Percentiles rank a stretch among this genome's conserved stretches.
These are phyloP conservation scores for Chalaropsis thielavioides DNA, from an alignment of 2,329 filamentous ascomycete genomes.

Conservation along the genomic window DNA sequence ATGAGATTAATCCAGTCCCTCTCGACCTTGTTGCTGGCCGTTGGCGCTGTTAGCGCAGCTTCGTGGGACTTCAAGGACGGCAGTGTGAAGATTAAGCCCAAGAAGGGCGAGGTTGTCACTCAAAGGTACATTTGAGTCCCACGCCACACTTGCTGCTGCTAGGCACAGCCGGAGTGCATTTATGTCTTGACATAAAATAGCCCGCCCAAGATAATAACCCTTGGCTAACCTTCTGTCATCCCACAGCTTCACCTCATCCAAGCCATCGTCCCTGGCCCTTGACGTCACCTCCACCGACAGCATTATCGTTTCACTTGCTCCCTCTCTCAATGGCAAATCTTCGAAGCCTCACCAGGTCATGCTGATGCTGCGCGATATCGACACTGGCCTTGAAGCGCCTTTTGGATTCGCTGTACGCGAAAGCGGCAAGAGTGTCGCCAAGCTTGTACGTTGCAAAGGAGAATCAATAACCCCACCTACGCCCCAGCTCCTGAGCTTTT, in stretches of 20 bases:
- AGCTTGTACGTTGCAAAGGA: slow-evolving; percentile 50
- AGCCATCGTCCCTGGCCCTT: slow-evolving; percentile 45
- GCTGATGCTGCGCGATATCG: slow-evolving; percentile 61
- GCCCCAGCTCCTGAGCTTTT: neutral
- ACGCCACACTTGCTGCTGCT: neutral
- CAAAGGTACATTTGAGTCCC: slow-evolving; percentile 43
- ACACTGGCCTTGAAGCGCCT: slow-evolving; percentile 68
- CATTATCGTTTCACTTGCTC: slow-evolving; percentile 69
- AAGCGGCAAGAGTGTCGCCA: slow-evolving; percentile 69
- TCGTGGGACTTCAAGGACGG: slow-evolving; percentile 65
- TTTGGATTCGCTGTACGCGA: slow-evolving; percentile 76
- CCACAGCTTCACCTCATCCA: slow-evolving; percentile 33
- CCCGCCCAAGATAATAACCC: neutral
- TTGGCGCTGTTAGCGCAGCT: slow-evolving; percentile 36
- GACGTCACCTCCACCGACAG: slow-evolving; percentile 53
- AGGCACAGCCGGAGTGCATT: no score
- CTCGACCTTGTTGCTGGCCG: slow-evolving; percentile 32
- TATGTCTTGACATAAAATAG: no score
- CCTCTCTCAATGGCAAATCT: slow-evolving; percentile 60
- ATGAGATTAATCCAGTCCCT: slow-evolving; percentile 21
- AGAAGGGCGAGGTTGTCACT: slow-evolving; percentile 48
- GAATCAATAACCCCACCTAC: neutral
- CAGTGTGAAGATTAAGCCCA: slow-evolving; percentile 48
- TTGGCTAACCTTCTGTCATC: neutral
- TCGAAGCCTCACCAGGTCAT: slow-evolving; percentile 92